Evolutionary conservation across 2,329 filamentous ascomycete species (phyloP), one percentile per base, ranked within the genome.

Genomic region (Paecilomyces dactylethromorphus): DNA sequence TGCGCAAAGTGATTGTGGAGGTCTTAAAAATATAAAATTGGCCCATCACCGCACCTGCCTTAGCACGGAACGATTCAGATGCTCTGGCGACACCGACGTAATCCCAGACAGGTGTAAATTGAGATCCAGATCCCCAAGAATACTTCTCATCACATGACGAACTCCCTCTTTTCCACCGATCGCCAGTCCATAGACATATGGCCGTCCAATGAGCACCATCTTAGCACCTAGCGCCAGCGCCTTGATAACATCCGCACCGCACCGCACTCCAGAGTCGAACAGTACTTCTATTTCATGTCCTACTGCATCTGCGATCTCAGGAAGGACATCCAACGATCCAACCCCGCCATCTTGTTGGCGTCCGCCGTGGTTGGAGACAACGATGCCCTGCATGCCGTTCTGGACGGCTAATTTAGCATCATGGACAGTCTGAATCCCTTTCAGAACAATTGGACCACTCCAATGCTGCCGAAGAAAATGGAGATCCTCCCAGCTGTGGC

Each of bases 201-300:
- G 75, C 21, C 81, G 64, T 0, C 81, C 80, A 5, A 81, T 69
- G 78, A 71, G 84, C 58, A 72, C 78, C 66, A 74, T 82, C 56
- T 81, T 72, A 0, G 81, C 81, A 2, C 81, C 81, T 1, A 84
- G 67, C 2, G 79, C 78, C 2, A 84, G 68, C 0, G 82, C 83
- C 66, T 86, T 86, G 71, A 86, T 81, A 11, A 85, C 76, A 66
- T 86, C 83, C 0, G 77, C 81, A 0, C 82, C 84, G 12, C 79
- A 78, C 50, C 83, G 67, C 31, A 86, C 79, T 0, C 84, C 83
- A 11, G 78, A 81, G 64, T 89, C 87, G 15, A 52, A 29, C 13
- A 52, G 11, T 21, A 52, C 50, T 24, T 24, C 22, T 10, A 52
- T 29, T 12, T 29, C 22, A 11, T 52, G 22, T 29, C 50, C 22